phyloP scores from a whole-genome alignment of 2,329 filamentous ascomycete genomes.

The Xylariaceae sp. region DNA sequence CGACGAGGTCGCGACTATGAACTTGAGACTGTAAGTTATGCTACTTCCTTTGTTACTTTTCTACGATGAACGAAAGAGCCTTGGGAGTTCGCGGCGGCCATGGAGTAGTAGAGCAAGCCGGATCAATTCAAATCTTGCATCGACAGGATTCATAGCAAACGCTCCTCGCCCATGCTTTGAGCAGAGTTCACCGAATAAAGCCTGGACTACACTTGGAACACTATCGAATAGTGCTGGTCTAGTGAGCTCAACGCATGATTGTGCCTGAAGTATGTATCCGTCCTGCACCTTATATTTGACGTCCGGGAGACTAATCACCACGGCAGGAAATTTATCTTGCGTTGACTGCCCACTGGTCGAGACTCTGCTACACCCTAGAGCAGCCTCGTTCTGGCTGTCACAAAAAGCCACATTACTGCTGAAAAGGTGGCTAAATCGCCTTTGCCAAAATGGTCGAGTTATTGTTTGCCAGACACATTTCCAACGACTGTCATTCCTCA shows the following conservation, averaged over 20 bases:
- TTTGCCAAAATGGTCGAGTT: neutral
- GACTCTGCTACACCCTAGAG: neutral
- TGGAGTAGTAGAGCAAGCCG: slow-evolving; percentile 3
- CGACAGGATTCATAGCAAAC: neutral
- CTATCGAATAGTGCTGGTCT: neutral
- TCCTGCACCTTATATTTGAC: neutral
- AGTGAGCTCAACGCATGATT: slow-evolving; percentile 1
- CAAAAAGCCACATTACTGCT: neutral
- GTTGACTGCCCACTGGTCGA: neutral
- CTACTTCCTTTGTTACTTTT: slow-evolving; percentile 11
- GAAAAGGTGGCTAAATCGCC: neutral
- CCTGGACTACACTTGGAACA: neutral
- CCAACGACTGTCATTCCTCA: neutral
- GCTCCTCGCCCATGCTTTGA: neutral
- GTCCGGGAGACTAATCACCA: neutral
- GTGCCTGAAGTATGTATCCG: neutral
- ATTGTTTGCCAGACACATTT: neutral
- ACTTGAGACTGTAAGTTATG: slow-evolving; percentile 65
- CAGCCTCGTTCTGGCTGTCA: neutral
- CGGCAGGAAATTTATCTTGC: neutral
- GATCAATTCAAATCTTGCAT: neutral
- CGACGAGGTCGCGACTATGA: slow-evolving; percentile 75
- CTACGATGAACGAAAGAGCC: neutral
- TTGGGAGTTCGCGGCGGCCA: neutral
- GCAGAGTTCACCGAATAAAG: neutral